Base-by-base conservation (phyloP, 2,329 filamentous ascomycete genomes). In the Aspergillus luchuensis region DNA sequence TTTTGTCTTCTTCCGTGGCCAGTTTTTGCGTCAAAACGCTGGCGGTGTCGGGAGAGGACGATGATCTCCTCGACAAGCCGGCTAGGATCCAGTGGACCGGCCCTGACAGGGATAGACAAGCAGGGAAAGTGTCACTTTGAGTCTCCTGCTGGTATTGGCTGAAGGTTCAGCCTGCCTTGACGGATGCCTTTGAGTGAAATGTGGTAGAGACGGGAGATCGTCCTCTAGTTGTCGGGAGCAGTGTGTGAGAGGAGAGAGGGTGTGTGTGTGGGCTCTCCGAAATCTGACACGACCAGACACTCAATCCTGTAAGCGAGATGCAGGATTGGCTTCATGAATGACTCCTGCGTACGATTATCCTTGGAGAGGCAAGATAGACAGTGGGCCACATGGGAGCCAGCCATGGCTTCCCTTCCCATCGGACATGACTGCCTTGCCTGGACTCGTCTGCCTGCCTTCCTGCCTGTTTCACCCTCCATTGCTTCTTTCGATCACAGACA, bases 181-280 rank as follows among this genome's bases (percentile, higher is more conserved):
- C 25, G 25, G 11, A 30, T 23, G 41, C 25, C 38, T 45, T 55
- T 56, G 53, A 25, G 43, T 11, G 19, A 54, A 51, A 59, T 52
- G 49, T 57, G 48, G 56, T 21, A 39, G 23, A 45, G 56, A 56
- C 63, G 65, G 65, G 62, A 67, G 66, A 68, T 68, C 63, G 58
- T 60, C 63, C 45, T 56, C 63, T 68, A 67, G 63, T 39, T 36
- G 41, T 36, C 33, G 33, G 33, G 33, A 36, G 33, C 33, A 36
- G 33, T 36, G 33, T 36, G 33, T 36, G 33, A 36, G 33, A 36
- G 33, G 6, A 38, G 19, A 4, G 28, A 19, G 10, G 10, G 25
- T 6, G 25, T 30, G 25, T 33, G 15, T 28, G 54, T 50, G 33
- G 33, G 33, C 41, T 38, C 21, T 51, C 17, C 17, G 36, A 28